Conservation (phyloP, 2,329 filamentous ascomycete genomes). For the Microthyrium microscopicum region DNA sequence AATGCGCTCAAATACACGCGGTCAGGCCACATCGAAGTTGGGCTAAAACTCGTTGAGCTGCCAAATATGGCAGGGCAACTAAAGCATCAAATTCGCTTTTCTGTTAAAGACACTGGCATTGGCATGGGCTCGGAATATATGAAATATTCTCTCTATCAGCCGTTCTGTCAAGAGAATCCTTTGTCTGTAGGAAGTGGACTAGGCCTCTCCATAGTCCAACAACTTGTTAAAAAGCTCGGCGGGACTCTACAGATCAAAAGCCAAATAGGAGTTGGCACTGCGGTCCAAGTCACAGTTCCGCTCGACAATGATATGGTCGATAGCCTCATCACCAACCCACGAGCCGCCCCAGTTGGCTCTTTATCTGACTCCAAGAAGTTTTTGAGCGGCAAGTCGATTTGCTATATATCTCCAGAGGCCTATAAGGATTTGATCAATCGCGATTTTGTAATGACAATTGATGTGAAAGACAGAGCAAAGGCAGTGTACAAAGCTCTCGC, state of each 20-base stretch:
- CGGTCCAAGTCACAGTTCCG: constrained; percentile 1
- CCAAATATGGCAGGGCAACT: background rate
- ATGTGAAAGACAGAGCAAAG: background rate
- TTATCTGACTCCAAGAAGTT: background rate
- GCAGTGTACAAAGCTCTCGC: background rate
- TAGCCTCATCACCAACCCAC: background rate
- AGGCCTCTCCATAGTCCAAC: constrained; percentile 6
- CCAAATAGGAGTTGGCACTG: constrained; percentile 4
- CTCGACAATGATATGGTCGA: background rate
- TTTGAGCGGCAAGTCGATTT: background rate
- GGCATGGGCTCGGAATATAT: constrained; percentile 8
- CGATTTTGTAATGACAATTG: background rate
- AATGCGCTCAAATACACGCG: constrained; percentile 11
- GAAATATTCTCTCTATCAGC: constrained; percentile 7
- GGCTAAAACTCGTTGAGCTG: background rate
- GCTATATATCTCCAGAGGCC: background rate
- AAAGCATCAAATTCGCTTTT: constrained; percentile 1
- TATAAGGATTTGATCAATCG: background rate
- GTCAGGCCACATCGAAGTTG: constrained; percentile 6
- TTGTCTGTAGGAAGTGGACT: constrained; percentile 8
- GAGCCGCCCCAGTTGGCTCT: background rate
- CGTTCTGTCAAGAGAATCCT: constrained; percentile 7
- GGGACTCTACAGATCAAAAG: constrained; percentile 6
- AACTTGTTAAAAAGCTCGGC: constrained; percentile 5
- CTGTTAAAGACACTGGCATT: constrained; percentile 7